Conservation (phyloP, 116 monocot genomes). For the Iris pallida region DNA sequence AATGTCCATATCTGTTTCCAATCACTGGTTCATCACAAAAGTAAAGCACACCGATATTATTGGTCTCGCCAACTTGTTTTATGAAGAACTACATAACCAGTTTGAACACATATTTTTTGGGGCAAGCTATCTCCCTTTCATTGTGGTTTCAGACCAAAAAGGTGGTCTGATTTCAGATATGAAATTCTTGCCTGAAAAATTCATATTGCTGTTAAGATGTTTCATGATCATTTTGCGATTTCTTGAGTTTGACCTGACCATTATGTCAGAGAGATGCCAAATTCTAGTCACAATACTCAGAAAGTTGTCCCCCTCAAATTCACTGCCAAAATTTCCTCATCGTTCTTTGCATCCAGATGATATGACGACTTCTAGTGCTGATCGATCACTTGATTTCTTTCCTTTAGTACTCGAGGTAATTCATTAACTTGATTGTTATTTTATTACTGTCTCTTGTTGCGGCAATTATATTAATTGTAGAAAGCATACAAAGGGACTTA, state of each 20-base stretch:
- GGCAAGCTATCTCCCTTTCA: background rate
- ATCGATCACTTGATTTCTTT: background rate
- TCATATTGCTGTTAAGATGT: conserved; percentile 24
- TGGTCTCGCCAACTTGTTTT: conserved; percentile 24
- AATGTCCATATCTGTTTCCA: conserved; percentile 3
- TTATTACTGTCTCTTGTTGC: background rate
- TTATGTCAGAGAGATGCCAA: conserved; percentile 31
- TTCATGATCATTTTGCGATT: conserved; percentile 26
- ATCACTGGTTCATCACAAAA: background rate
- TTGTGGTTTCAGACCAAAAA: background rate
- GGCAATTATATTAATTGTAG: background rate
- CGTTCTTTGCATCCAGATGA: background rate
- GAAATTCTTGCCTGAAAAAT: conserved; percentile 5
- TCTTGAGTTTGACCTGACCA: conserved; percentile 33
- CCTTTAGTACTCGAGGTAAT: conserved; percentile 37
- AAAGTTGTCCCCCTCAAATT: conserved; percentile 12
- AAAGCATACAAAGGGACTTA: background rate
- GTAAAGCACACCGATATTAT: conserved; percentile 5
- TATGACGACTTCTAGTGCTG: background rate
- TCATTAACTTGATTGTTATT: background rate
- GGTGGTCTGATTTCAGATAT: background rate
- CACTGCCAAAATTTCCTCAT: background rate
- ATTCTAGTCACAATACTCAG: conserved; percentile 19
- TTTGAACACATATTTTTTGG: conserved; percentile 14
- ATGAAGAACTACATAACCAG: conserved; percentile 16